phyloP scores from a whole-genome alignment of 257 asterid genomes.

The Cordia subcordata region DNA sequence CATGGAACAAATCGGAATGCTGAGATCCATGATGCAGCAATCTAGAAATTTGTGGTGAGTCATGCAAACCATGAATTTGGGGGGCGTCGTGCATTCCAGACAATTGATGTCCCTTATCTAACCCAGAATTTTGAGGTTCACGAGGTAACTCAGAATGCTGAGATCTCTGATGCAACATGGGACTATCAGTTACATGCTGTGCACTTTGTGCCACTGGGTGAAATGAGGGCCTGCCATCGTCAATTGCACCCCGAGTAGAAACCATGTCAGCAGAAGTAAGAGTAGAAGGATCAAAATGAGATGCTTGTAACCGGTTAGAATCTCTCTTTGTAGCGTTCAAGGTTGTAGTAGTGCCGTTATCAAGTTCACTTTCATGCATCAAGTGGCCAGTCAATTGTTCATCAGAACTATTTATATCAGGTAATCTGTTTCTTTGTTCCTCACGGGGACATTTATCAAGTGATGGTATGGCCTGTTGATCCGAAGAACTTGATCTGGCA shows the following conservation, averaged over 20 bases:
- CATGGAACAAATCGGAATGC: slow-evolving; percentile 11
- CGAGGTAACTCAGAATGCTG: slow-evolving; percentile 26
- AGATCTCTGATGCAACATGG: slow-evolving; percentile 18
- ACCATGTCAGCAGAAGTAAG: slow-evolving; percentile 30
- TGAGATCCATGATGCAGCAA: slow-evolving; percentile 17
- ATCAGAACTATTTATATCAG: slow-evolving; percentile 27
- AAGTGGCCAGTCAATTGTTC: slow-evolving; percentile 14
- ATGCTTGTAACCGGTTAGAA: slow-evolving; percentile 23
- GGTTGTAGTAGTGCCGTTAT: slow-evolving; percentile 17
- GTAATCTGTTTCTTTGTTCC: slow-evolving; percentile 25
- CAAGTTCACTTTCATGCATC: slow-evolving; percentile 25
- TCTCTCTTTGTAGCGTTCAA: slow-evolving; percentile 19
- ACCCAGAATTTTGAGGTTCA: slow-evolving; percentile 23
- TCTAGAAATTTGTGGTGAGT: slow-evolving; percentile 16
- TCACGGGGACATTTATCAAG: slow-evolving; percentile 25
- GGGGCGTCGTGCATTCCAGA: slow-evolving; percentile 14
- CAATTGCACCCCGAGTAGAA: slow-evolving; percentile 8
- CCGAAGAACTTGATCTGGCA: slow-evolving; percentile 22
- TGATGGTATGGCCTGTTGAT: slow-evolving; percentile 27
- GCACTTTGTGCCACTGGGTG: slow-evolving; percentile 26
- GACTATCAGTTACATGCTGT: slow-evolving; percentile 24
- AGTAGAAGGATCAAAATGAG: slow-evolving; percentile 30
- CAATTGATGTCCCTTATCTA: slow-evolving; percentile 14
- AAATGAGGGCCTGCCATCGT: slow-evolving; percentile 21
- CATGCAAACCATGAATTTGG: slow-evolving; percentile 6